Conservation (phyloP, 225 moss, liverwort and hornwort genomes). For the Pleurozium schreberi region DNA sequence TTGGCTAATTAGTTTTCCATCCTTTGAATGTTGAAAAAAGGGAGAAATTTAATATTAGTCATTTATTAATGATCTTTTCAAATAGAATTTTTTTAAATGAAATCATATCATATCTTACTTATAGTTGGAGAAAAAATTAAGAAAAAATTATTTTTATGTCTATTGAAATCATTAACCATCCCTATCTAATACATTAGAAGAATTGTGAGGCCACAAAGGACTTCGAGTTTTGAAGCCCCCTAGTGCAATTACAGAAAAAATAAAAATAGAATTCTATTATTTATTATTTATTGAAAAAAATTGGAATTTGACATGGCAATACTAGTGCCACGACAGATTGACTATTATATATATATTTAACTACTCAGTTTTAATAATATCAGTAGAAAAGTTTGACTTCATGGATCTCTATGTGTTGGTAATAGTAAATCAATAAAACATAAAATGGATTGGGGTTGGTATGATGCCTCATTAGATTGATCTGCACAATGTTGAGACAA, state of each 20-base stretch:
- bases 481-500: background rate
- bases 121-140: too few species aligned
- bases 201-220: too few species aligned
- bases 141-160: too few species aligned
- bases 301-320: too few species aligned
- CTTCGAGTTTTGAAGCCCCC: too few species aligned
- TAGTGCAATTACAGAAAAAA: too few species aligned
- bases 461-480: background rate
- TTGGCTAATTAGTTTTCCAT: background rate
- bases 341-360: too few species aligned
- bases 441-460: background rate
- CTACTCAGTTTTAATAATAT: background rate
- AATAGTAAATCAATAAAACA: background rate
- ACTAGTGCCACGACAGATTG: too few species aligned
- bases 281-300: too few species aligned
- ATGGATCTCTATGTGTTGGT: background rate
- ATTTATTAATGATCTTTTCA: background rate
- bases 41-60: background rate
- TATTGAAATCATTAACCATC: background rate
- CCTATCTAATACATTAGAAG: too few species aligned
- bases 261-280: too few species aligned
- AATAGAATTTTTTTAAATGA: background rate
- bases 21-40: too few species aligned
- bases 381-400: background rate
- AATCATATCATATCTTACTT: background rate